Evolutionary conservation across 1,284 basidiomycete genomes (phyloP), one percentile per base, ranked within the genome.

Genomic region (Vanrija humicola): DNA sequence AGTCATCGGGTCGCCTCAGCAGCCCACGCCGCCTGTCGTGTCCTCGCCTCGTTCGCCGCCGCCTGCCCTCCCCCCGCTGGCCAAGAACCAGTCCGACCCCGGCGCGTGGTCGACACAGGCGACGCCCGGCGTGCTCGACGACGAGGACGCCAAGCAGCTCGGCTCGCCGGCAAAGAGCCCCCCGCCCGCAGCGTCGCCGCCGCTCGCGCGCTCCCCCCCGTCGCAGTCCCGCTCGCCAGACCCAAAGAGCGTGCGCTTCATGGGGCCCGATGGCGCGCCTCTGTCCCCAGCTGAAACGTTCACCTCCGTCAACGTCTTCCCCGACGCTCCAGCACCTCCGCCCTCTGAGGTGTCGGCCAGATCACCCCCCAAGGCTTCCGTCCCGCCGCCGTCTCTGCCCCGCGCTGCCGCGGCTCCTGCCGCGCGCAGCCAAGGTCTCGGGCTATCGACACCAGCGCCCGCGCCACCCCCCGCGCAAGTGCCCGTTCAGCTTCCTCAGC

Each of bases 221-320:
- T 38, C 47, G 16, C 47, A 25, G 12, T 19, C 29, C 28, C 50
- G 5, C 1, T 39, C 43, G 38, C 40, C 40, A 38, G 56, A 18
- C 67, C 68, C 38, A 68, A 75, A 72, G 63, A 68, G 64, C 46
- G 74, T 76, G 14, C 55, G 72, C 6, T 76, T 76, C 54, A 65
- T 65, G 50, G 74, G 74, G 8, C 73, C 72, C 2, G 74, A 76
- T 52, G 73, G 73, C 16, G 74, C 70, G n/a, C 74, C 74, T 0
- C 56, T 75, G 5, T 66, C 64, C 19, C 74, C 74, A 3, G 68
- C 68, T 1, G 61, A 60, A 25, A 73, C 70, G 0, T 57, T 67
- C 25, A 46, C 67, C n/a, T 66, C 64, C 9, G 61, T 72, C 10
- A 63, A 66, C 5, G 65, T 66, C 7, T 71, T 73, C 48, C 66